Evolutionary conservation across 78 protist genomes (phyloP), one percentile per base, ranked within the genome.

Genomic region (Acrasis kona): DNA sequence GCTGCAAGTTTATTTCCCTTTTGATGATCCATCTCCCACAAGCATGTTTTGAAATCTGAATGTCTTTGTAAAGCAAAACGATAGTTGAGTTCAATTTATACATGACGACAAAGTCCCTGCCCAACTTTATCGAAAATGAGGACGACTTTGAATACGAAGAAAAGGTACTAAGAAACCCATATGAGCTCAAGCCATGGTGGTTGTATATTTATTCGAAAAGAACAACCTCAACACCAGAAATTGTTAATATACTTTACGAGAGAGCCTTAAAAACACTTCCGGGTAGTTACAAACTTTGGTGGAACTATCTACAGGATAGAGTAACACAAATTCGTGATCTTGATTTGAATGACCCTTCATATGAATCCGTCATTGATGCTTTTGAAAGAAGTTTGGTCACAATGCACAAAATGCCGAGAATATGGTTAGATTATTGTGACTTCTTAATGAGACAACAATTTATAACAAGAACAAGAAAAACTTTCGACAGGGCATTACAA

Each of bases 361-460:
- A 28, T 71, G 95, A 87, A 42, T 32, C 30, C 1, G 81, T 83
- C 27, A 89, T 89, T 79, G 61, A 42, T 8, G 64, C 81, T 7
- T 90, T 67, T 38, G 98, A 95, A 79, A 82, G 97, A 2, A 75
- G 93, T 31, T 66, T 96, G 39, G 86, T 92, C 12, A 92, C 74
- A 74, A 78, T 96, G 91, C 88, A 89, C 79, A 92, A 95, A 97
- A 97, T 97, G 99, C 99, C 99, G 5, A 89, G 99, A 39, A 83
- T 97, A 10, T 97, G 99, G 99, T 6, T 90, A 10, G 98, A 96
- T 32, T 97, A 94, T 78, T 39, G 73, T 40, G 37, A 42, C 35
- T 77, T 95, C 40, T 83, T 97, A 37, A 27, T 76, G 57, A 4
- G 10, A 10, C 98, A 92, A 66, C 42, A 74, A 66, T 32, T 30